A percentile compares a stretch with the other conserved stretches of the same genome.
Conservation (phyloP, 2,329 filamentous ascomycete species). For the Fusarium pseudocircinatum region DNA sequence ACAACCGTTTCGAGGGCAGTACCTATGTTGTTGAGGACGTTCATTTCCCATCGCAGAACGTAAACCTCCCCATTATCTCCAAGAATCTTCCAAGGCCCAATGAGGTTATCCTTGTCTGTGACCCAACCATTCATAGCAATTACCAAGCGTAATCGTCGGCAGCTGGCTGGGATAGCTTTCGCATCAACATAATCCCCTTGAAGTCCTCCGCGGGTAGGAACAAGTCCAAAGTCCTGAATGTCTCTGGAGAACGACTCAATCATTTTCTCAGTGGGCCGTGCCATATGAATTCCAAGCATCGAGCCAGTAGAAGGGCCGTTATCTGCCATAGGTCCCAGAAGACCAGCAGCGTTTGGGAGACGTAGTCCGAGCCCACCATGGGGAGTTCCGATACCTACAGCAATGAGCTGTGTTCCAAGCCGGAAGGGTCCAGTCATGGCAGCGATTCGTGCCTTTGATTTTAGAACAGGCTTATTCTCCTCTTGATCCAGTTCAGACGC, state of each 20-base stretch:
- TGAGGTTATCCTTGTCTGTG: constrained; percentile 73
- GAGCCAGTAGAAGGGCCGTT: constrained; percentile 83
- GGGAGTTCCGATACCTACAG: constrained; percentile 80
- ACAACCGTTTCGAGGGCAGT: constrained; percentile 80
- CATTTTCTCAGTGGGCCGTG: constrained; percentile 83
- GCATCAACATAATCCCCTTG: constrained; percentile 57
- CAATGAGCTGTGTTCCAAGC: constrained; percentile 79
- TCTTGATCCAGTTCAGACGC: constrained; percentile 56
- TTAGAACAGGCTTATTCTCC: constrained; percentile 70
- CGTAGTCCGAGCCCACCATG: constrained; percentile 82
- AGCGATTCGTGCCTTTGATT: constrained; percentile 72
- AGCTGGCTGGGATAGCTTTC: constrained; percentile 61
- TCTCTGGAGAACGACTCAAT: constrained; percentile 89
- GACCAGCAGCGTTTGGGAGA: constrained; percentile 76
- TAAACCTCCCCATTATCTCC: constrained; percentile 81
- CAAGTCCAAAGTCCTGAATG: constrained; percentile 87
- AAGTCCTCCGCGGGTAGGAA: constrained; percentile 71
- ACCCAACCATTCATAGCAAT: constrained; percentile 88
- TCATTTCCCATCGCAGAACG: constrained; percentile 83
- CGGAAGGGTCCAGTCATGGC: constrained; percentile 59
- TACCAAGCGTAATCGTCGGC: constrained; percentile 80
- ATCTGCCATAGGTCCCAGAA: constrained; percentile 82
- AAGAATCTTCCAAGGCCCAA: constrained; percentile 79
- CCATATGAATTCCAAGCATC: constrained; percentile 91
- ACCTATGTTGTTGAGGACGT: constrained; percentile 80